These are phyloP conservation scores for Metschnikowia koreensis DNA, from an alignment of 805 yeast species.

Conservation along the genomic window DNA sequence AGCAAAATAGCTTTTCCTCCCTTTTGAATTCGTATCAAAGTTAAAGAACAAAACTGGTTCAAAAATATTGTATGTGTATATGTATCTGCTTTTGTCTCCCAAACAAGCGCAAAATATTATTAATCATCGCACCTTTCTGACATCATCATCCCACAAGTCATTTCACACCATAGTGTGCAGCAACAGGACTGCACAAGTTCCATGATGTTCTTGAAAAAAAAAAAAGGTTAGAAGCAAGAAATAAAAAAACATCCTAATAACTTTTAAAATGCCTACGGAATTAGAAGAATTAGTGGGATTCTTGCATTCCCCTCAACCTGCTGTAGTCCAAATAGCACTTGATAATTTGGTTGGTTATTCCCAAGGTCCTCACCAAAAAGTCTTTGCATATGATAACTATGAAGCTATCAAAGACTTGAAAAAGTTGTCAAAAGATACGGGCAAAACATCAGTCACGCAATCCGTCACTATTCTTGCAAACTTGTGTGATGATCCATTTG, in stretches of 20 bases:
- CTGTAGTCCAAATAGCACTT: slow-evolving; percentile 78
- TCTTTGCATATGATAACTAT: slow-evolving; percentile 69
- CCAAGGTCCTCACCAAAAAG: slow-evolving; percentile 60
- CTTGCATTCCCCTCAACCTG: slow-evolving; percentile 76
- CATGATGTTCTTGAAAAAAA: neutral
- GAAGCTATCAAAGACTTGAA: slow-evolving; percentile 74
- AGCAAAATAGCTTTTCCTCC: neutral
- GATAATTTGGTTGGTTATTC: slow-evolving; percentile 82
- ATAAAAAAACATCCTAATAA: neutral
- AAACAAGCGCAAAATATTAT: neutral
- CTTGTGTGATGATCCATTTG: slow-evolving; percentile 65
- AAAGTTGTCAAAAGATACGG: slow-evolving; percentile 51
- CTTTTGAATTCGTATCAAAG: no score
- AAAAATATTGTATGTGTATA: no score
- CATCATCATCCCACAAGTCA: neutral
- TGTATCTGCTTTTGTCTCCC: no score
- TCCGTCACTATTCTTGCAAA: slow-evolving; percentile 81
- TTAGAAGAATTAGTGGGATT: slow-evolving; percentile 65
- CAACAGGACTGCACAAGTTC: slow-evolving; percentile 6
- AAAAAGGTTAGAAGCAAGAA: neutral
- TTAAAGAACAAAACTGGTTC: no score
- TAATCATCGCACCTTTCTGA: neutral
- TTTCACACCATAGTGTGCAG: neutral
- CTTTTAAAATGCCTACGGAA: slow-evolving; percentile 39
- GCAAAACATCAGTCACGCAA: slow-evolving; percentile 56